phyloP scores from a whole-genome alignment of 257 asterid species.

The Fraxinus excelsior region DNA sequence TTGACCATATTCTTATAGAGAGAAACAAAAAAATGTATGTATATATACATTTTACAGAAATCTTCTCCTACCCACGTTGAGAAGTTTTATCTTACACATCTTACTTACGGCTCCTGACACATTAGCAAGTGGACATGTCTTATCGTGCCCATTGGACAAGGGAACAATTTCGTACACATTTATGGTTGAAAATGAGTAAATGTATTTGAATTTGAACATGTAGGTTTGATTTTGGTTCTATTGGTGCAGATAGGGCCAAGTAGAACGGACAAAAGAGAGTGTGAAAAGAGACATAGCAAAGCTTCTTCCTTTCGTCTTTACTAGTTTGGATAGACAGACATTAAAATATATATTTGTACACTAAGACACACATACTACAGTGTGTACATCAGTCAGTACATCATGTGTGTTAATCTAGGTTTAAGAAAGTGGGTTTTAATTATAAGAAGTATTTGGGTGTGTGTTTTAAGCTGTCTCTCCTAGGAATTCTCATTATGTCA shows the following conservation, averaged over 20 bases:
- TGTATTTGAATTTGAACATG: neutral
- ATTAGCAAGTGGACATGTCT: no score
- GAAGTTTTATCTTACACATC: no score
- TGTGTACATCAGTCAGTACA: slow-evolving; percentile 2
- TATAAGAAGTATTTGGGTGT: slow-evolving; percentile 36
- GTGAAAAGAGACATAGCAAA: slow-evolving; percentile 55
- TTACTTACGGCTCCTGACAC: no score
- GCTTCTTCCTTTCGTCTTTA: slow-evolving; percentile 31
- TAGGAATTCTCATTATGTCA: slow-evolving; percentile 49
- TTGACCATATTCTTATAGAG: neutral
- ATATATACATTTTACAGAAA: no score
- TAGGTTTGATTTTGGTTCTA: slow-evolving; percentile 28
- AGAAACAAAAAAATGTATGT: neutral
- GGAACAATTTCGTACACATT: no score
- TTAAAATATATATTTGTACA: neutral
- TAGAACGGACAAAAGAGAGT: slow-evolving; percentile 70
- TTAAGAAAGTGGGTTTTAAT: slow-evolving; percentile 25
- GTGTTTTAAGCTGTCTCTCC: slow-evolving; percentile 80
- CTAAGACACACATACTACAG: slow-evolving; percentile 1
- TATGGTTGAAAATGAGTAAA: no score
- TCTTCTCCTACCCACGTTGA: no score
- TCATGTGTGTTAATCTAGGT: slow-evolving; percentile 34
- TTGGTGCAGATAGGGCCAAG: slow-evolving; percentile 45
- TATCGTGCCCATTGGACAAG: no score
- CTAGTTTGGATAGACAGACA: slow-evolving; percentile 33